Evolutionary conservation across 352 stramenopile genomes (phyloP).

Genomic region (Phytophthora palmivora): DNA sequence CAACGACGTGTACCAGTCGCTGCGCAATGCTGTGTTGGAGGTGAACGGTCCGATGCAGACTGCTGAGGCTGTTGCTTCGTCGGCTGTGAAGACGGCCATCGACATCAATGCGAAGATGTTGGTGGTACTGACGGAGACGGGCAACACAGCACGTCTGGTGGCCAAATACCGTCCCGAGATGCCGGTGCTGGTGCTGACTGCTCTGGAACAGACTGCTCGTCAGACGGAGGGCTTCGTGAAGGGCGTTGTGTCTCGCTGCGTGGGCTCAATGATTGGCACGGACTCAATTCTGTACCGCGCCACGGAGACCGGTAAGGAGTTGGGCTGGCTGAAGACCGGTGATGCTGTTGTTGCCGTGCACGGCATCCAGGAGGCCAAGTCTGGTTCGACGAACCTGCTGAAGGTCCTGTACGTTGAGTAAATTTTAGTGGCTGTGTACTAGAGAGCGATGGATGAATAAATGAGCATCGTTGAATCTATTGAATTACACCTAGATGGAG

Average conservation of each 20-base stretch:
- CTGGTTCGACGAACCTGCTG: conserved; percentile 91
- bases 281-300: too few relatives aligned
- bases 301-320: conserved; percentile 19
- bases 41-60: conserved; percentile 66
- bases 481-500: too few relatives aligned
- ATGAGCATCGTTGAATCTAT: too few relatives aligned
- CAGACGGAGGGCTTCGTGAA: too few relatives aligned
- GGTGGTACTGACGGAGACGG: conserved; percentile 96
- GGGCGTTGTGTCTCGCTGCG: too few relatives aligned
- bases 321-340: conserved; percentile 84
- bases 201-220: conserved; percentile 15
- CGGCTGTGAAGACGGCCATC: conserved; percentile 97
- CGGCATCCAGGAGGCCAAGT: conserved; percentile 85
- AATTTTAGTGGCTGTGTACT: too few relatives aligned
- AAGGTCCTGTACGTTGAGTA: conserved; percentile 88
- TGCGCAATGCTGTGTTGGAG: conserved; percentile 69
- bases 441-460: too few relatives aligned
- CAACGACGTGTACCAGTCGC: conserved; percentile 80
- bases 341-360: conserved; percentile 91
- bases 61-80: conserved; percentile 94
- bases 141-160: conserved; percentile 93
- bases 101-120: conserved; percentile 96
- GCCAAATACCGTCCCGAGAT: conserved; percentile 93
- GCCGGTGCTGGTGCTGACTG: conserved; percentile 67
- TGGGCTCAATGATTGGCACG: too few relatives aligned